Conservation (phyloP, 371 early-diverging fungal genomes). For the Smittium culicis region DNA sequence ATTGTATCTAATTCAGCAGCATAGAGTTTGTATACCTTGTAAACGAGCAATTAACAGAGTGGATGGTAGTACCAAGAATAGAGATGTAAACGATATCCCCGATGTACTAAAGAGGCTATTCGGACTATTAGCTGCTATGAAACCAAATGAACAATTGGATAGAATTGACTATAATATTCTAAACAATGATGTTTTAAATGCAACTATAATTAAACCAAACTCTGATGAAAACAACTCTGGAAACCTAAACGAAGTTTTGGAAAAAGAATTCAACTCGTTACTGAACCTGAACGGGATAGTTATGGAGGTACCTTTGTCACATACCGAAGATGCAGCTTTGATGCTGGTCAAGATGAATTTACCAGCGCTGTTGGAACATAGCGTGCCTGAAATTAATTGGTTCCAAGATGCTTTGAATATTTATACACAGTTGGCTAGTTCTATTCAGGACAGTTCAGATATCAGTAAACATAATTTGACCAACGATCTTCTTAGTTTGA, state of each 20-base stretch:
- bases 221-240: neutral
- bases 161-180: neutral
- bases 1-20: neutral
- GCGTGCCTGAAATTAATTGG: neutral
- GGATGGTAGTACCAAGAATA: neutral
- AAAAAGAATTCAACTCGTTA: neutral
- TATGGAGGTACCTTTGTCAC: neutral
- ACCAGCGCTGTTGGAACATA: neutral
- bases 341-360: neutral
- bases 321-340: conserved; percentile 7
- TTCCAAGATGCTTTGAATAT: neutral
- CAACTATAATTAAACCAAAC: neutral
- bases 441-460: too few species aligned
- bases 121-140: neutral
- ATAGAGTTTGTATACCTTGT: conserved; percentile 3
- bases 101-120: neutral
- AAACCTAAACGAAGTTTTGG: neutral
- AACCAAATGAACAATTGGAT: neutral
- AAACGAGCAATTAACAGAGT: neutral
- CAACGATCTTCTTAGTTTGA: too few species aligned
- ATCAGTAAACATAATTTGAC: too few species aligned
- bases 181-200: neutral
- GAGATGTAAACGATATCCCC: neutral
- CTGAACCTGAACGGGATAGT: neutral
- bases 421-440: too few species aligned